A percentile compares a stretch with the other conserved stretches of the same genome.
Evolutionary conservation across 257 asterid species (phyloP).

Genomic region (Solanum piurae): DNA sequence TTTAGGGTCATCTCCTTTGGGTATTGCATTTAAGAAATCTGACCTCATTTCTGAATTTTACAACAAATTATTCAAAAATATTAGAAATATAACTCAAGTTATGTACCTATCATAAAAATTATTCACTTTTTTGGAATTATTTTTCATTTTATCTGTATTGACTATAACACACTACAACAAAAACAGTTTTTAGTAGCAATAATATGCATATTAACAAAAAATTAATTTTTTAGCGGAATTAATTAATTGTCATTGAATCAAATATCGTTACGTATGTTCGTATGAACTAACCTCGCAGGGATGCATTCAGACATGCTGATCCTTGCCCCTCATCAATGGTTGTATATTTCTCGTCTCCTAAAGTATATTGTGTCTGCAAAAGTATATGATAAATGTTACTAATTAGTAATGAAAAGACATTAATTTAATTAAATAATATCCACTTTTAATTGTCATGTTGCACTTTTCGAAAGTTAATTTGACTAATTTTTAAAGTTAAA

Average conservation of each 20-base stretch:
- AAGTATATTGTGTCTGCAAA: not conserved
- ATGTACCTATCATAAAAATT: not conserved
- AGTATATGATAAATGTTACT: not conserved
- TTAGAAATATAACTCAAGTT: not conserved
- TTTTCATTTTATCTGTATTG: not conserved
- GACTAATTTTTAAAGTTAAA: no score
- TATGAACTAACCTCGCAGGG: not conserved
- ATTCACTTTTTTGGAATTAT: not conserved
- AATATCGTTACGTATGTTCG: not conserved
- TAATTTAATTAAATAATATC: not conserved
- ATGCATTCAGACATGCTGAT: not conserved
- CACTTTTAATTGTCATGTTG: no score
- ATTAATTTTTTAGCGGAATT: no score
- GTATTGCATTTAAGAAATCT: not conserved
- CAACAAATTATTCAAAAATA: not conserved
- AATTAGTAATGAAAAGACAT: not conserved
- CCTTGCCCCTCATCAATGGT: not conserved
- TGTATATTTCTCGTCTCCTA: not conserved
- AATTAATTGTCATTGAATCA: no score
- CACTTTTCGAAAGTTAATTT: no score
- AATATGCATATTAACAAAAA: not conserved
- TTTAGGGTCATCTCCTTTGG: not conserved
- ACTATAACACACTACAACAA: not conserved
- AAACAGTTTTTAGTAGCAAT: no score
- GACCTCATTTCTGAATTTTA: not conserved